Base-by-base conservation (phyloP, 1,139 yeast genomes). In the Spencermartinsiella ligniputridi region DNA sequence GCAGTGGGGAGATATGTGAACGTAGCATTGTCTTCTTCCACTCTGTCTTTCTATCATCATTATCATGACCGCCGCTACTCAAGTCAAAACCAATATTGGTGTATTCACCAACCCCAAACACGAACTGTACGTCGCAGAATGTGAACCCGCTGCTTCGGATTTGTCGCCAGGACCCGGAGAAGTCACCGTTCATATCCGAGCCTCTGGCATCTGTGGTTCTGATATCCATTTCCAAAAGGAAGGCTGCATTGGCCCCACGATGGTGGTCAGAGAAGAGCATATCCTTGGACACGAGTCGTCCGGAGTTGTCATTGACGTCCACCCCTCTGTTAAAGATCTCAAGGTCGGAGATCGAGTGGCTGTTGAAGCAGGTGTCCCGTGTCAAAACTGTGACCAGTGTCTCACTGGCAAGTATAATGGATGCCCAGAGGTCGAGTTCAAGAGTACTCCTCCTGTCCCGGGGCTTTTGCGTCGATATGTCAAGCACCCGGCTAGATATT, bases 191-290 rank as follows among this genome's bases (percentile, higher is more conserved):
- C 79, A 76, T 51, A 68, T 78, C 47, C 63, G 70, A 41, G 72
- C 75, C 46, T 88, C 96, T 0, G 96, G 96, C 40, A 82, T 88
- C 51, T 88, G 96, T 64, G 96, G 96, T 3, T 83, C 92, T 1
- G 95, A 87, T 62, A 82, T 86, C 50, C 95, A 87, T 61, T 88
- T 83, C 71, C 86, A 81, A 58, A 78, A 81, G 41, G 83, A 82
- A 53, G 96, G 96, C 3, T 72, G 74, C 50, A 83, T 87, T 57
- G 96, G 96, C n/a, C 76, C 79, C 16, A 75, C 61, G 37, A 67
- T 66, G 57, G 60, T 67, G 9, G 68, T 64, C 37, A 47, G 60
- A 37, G 64, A 60, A 32, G 66, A 64, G 43, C 61, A 62, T 51
- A 61, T 63, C 35, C 68, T 83, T 52, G 92, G 92, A 16, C 92